Evolutionary conservation across 345 rosid genomes (phyloP).

Genomic region (Hibiscus mutabilis): DNA sequence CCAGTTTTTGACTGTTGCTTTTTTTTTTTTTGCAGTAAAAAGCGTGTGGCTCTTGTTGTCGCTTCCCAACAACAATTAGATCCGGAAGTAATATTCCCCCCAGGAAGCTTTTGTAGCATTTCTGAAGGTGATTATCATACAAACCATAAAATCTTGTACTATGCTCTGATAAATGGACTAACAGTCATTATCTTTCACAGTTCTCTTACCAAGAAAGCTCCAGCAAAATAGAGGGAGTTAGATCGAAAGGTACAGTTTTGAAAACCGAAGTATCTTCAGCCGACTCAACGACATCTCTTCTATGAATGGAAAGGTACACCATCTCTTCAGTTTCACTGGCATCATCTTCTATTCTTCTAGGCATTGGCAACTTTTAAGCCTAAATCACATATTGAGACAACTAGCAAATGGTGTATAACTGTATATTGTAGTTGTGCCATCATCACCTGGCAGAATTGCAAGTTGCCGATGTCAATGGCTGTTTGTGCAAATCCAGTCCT

Average conservation of each 20-base stretch:
- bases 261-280: background rate
- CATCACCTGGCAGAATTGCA: background rate
- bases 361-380: background rate
- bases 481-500: background rate
- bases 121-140: constrained; percentile 41
- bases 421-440: background rate
- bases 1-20: constrained; percentile 9
- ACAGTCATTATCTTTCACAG: constrained; percentile 15
- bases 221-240: constrained; percentile 15
- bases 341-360: background rate
- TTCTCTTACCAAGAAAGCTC: constrained; percentile 42
- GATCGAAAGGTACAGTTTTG: background rate
- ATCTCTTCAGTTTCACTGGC: background rate
- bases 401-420: background rate
- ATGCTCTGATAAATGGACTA: constrained; percentile 9
- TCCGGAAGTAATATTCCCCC: constrained; percentile 43
- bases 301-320: background rate
- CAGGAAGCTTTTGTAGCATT: constrained; percentile 41
- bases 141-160: background rate
- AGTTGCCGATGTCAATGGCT: background rate
- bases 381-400: background rate
- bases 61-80: constrained; percentile 42
- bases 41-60: constrained; percentile 30
- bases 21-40: constrained; percentile 43
- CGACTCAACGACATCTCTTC: background rate